Evolutionary conservation across 768 basidiomycete species (phyloP).

Genomic region (Botryobasidium botryosum): DNA sequence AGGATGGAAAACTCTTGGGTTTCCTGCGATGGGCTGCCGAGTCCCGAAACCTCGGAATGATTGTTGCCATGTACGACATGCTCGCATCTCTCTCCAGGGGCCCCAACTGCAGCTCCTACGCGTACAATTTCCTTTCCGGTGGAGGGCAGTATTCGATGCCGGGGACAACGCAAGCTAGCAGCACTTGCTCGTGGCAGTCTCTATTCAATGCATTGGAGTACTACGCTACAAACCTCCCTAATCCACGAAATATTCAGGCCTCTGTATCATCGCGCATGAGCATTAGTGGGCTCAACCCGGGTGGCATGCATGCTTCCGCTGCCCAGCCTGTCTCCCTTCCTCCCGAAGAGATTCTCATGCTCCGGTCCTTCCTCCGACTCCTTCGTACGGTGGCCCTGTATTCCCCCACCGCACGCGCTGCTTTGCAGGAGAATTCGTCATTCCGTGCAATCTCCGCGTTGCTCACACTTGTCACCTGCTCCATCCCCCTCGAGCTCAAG

Average conservation of each 20-base stretch:
- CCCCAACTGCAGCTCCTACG: slow-evolving; percentile 67
- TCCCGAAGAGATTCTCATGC: slow-evolving; percentile 60
- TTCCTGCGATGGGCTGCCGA: slow-evolving; percentile 87
- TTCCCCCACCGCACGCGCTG: slow-evolving; percentile 62
- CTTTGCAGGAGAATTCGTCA: slow-evolving; percentile 56
- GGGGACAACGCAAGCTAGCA: slow-evolving; percentile 31
- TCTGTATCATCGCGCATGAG: too few relatives aligned
- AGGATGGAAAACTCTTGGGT: slow-evolving; percentile 39
- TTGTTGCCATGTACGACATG: slow-evolving; percentile 79
- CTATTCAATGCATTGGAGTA: slow-evolving; percentile 62
- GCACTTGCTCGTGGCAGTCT: slow-evolving; percentile 58
- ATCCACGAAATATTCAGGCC: slow-evolving; percentile 29
- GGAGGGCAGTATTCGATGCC: slow-evolving; percentile 45
- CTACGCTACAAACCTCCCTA: slow-evolving; percentile 44
- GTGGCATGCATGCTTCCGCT: slow-evolving; percentile 24
- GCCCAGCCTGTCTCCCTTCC: slow-evolving; percentile 31
- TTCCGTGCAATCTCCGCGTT: slow-evolving; percentile 72
- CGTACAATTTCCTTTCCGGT: slow-evolving; percentile 75
- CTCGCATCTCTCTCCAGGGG: slow-evolving; percentile 68
- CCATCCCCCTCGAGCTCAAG: slow-evolving; percentile 81
- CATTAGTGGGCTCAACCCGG: too few relatives aligned
- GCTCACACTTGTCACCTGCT: slow-evolving; percentile 57
- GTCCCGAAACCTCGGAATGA: slow-evolving; percentile 50
- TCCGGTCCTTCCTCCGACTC: slow-evolving; percentile 65
- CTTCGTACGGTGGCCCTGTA: slow-evolving; percentile 56